Conservation (phyloP, 1,139 yeast genomes). For the Diutina sp. region DNA sequence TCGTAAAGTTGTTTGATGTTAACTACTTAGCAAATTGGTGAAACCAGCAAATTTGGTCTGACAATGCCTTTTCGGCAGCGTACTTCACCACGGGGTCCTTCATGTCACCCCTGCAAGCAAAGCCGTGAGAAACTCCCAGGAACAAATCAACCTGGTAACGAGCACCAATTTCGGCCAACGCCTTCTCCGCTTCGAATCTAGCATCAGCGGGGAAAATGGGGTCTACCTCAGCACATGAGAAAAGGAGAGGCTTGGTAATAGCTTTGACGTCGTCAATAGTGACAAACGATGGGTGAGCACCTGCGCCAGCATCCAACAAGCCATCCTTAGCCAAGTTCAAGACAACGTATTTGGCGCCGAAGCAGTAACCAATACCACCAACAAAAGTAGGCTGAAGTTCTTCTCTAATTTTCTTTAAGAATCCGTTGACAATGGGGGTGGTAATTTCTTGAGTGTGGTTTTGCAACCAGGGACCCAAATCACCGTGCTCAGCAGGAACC, state of each 20-base stretch:
- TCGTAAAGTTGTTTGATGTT: too few relatives aligned
- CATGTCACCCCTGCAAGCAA: slow-evolving; percentile 63
- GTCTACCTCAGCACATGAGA: slow-evolving; percentile 68
- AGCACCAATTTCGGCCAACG: slow-evolving; percentile 23
- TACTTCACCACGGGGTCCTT: slow-evolving; percentile 38
- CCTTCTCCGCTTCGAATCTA: slow-evolving; percentile 47
- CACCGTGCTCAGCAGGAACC: slow-evolving; percentile 10
- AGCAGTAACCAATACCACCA: slow-evolving; percentile 69
- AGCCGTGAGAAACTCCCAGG: slow-evolving; percentile 61
- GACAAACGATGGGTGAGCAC: slow-evolving; percentile 75
- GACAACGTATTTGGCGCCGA: slow-evolving; percentile 61
- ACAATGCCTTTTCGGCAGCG: slow-evolving; percentile 58
- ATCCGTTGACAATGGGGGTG: slow-evolving; percentile 24
- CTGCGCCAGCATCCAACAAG: slow-evolving; percentile 45
- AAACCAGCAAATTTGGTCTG: slow-evolving; percentile 32
- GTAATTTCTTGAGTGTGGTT: slow-evolving; percentile 40
- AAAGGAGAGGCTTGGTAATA: slow-evolving; percentile 41
- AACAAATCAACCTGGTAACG: slow-evolving; percentile 51
- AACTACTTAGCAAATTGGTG: neutral
- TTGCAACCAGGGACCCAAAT: slow-evolving; percentile 36
- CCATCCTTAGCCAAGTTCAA: slow-evolving; percentile 39
- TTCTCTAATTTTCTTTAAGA: slow-evolving; percentile 26
- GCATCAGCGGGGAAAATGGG: slow-evolving; percentile 45
- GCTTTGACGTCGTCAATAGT: slow-evolving; percentile 48
- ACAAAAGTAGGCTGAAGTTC: slow-evolving; percentile 38